phyloP scores from a whole-genome alignment of 2,329 filamentous ascomycete genomes.

The Aspergillus transmontanensis region DNA sequence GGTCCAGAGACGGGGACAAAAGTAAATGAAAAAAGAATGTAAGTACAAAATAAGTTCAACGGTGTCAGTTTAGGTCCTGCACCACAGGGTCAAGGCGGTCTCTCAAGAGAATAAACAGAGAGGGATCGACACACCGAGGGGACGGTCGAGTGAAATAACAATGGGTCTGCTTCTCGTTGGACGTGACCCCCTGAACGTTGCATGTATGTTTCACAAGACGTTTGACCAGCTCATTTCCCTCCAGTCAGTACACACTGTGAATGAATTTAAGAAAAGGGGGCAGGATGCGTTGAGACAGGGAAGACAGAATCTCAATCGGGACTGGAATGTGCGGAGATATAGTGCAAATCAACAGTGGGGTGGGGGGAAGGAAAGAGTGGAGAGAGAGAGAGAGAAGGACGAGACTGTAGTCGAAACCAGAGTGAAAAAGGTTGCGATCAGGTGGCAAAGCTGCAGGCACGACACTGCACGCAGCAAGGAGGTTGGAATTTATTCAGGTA shows the following conservation, averaged over 20 bases:
- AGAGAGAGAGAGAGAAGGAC: background rate
- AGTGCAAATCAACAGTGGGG: conserved; percentile 1
- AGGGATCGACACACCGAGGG: background rate
- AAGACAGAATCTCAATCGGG: background rate
- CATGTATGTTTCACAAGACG: conserved; percentile 26
- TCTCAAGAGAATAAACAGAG: background rate
- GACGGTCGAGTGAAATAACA: background rate
- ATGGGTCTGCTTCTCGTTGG: background rate
- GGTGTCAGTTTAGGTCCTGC: background rate
- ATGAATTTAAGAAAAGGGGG: background rate
- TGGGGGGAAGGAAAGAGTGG: background rate
- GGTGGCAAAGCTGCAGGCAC: background rate
- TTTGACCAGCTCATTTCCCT: conserved; percentile 18
- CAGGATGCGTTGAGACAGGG: background rate
- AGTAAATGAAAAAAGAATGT: background rate
- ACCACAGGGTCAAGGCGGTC: background rate
- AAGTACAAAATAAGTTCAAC: background rate
- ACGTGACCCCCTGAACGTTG: conserved; percentile 20
- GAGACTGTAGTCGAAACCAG: background rate
- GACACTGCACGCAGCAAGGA: background rate
- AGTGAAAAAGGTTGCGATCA: background rate
- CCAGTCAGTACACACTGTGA: background rate
- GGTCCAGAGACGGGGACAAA: background rate
- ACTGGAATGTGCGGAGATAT: conserved; percentile 3
- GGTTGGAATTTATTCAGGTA: conserved; percentile 1